Base-by-base conservation (phyloP, 2,329 filamentous ascomycete species). In the Nemania diffusa region DNA sequence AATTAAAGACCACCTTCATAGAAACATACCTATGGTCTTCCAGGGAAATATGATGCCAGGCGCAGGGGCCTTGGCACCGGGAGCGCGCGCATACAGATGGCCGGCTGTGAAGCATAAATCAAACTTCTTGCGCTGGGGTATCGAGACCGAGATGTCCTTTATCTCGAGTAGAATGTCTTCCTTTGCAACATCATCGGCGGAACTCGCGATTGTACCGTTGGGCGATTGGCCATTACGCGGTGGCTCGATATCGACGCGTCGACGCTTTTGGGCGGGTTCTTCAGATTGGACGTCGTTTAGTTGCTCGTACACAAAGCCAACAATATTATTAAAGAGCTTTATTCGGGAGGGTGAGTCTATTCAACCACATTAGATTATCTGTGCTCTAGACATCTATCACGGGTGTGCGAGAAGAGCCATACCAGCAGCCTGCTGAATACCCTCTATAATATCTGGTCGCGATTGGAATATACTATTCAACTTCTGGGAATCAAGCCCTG, bases 81-180 rank as follows among this genome's bases (percentile, higher is more conserved):
- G 80, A 0, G 81, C 80, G 40, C 85, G 82, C 15, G 87, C 88
- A 69, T 90, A 90, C 37, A 91, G 73, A 69, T 87, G 86, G 67
- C 83, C 82, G 5, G 83, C 79, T 2, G 88, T 91, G 69, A 91
- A 86, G 77, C 87, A 89, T 8, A 91, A 77, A 70, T 88, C 87
- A 71, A 88, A 88, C 78, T 91, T 92, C 79, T 91, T 92, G 69
- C 90, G 83, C 79, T 89, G 87, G 0, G 90, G 90, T 3, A 90
- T 83, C 0, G 88, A 86, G n/a, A 91, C 82, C 0, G 88, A 91
- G 22, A 91, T 88, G 51, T 91, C 89, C 76, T 88, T 89, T 66
- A 91, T 82, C 69, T 86, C 86, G 20, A 91, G 80, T 27, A 90
- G 77, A 0, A 90, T 78, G 6, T 81, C 73, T 71, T 90, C 87